Base-by-base conservation (phyloP, 2,329 filamentous ascomycete species). In the Falciphora oryzae region DNA sequence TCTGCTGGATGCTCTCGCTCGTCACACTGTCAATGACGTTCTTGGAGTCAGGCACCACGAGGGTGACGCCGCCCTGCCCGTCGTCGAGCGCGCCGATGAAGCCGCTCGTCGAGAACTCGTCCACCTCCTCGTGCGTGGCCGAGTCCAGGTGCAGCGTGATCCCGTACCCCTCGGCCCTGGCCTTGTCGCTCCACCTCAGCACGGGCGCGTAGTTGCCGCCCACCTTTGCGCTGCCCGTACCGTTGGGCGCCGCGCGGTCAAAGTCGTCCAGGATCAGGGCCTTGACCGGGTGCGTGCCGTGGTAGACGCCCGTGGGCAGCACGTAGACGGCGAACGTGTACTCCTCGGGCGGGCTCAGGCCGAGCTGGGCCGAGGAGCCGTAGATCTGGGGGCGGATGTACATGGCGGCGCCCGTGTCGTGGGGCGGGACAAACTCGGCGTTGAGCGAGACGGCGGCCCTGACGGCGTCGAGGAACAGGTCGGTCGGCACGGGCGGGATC, bases 141-240 rank as follows among this genome's bases (percentile, higher is more conserved):
- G 91, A 95, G 78, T 98, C 95, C 64, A 98, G 80, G 75, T 98
- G 94, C 72, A 98, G 81, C 2, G 94, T 98, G 73, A 98, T 98
- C n/a, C 92, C 93, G 73, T 85, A 98, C 38, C 94, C 94, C 66
- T 92, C 85, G 25, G 81, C 79, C 65, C 89, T 81, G 1, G 95
- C 94, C 72, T 85, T 89, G 71, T 96, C 93, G 73, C 91, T 96
- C 83, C 92, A 93, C 65, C 90, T 83, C 72, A 98, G 78, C 6
- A 98, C 94, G 3, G 94, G 94, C 13, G 93, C 94, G 74, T 98
- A 98, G 79, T 98, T 98, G 18, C 94, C 95, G 31, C 95, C 94
- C 3, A 98, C 85, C 79, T 98, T 98, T n/a, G 92, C 94, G 67
- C 87, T 89, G 0, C 94, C 94, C 0, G 91, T 96, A 0, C 94